Evolutionary conservation across 208 protist genomes (phyloP).

Genomic region (Herpetomonas tarakana): DNA sequence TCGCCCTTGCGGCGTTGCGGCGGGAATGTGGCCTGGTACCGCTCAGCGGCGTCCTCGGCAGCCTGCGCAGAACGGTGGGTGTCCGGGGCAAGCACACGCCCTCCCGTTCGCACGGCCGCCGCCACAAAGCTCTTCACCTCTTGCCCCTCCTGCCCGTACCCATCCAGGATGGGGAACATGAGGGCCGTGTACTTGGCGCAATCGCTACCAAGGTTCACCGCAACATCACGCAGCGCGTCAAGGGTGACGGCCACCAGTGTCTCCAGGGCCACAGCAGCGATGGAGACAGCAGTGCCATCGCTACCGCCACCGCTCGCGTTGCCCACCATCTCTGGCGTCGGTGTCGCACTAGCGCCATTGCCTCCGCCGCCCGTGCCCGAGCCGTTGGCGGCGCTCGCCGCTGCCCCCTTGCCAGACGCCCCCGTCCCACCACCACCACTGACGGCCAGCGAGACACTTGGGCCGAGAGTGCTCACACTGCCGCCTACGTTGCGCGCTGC

Average conservation of each 20-base stretch:
- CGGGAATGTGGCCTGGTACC: slow-evolving; percentile 24
- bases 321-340: not conserved
- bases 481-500: not conserved
- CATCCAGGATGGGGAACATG: slow-evolving; percentile 65
- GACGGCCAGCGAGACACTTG: no score
- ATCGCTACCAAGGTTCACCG: slow-evolving; percentile 68
- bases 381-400: not conserved
- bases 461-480: slow-evolving; percentile 10
- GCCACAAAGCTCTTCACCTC: slow-evolving; percentile 36
- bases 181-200: slow-evolving; percentile 82
- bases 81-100: slow-evolving; percentile 34
- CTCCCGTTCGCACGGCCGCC: slow-evolving; percentile 31
- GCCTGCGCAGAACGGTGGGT: not conserved
- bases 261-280: slow-evolving; percentile 14
- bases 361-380: not conserved
- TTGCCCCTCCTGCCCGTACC: slow-evolving; percentile 49
- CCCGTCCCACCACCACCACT: not conserved
- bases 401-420: not conserved
- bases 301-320: not conserved
- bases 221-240: slow-evolving; percentile 60
- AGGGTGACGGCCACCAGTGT: slow-evolving; percentile 62
- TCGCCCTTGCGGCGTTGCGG: slow-evolving; percentile 31
- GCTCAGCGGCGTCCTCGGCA: slow-evolving; percentile 13
- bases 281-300: not conserved
- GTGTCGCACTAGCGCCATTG: not conserved